Evolutionary conservation across 352 stramenopile genomes (phyloP).

Genomic region (Albugo laibachii): DNA sequence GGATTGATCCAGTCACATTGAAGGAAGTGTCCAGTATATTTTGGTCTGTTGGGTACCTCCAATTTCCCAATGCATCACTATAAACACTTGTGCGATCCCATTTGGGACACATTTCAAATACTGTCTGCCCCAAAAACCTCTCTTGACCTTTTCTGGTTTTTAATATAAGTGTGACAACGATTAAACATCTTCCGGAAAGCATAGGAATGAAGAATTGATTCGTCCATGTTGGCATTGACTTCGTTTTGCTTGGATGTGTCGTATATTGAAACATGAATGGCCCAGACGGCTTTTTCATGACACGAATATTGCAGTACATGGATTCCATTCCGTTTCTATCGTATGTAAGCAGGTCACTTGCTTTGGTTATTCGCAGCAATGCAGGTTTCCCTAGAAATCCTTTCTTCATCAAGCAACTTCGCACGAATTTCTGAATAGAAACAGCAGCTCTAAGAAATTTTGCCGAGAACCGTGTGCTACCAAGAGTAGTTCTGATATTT

Average conservation of each 20-base stretch:
- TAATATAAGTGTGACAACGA: slow-evolving; percentile 55
- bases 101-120: slow-evolving; percentile 29
- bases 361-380: too few species aligned
- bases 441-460: too few species aligned
- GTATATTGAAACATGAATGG: slow-evolving; percentile 79
- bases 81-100: slow-evolving; percentile 29
- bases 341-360: too few species aligned
- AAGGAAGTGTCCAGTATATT: background rate
- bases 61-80: slow-evolving; percentile 32
- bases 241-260: slow-evolving; percentile 12
- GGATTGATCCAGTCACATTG: slow-evolving; percentile 36
- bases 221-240: slow-evolving; percentile 21
- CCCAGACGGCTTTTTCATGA: slow-evolving; percentile 73
- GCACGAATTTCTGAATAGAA: too few species aligned
- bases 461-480: too few species aligned
- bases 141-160: slow-evolving; percentile 26
- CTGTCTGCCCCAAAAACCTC: slow-evolving; percentile 44
- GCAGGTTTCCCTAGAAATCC: too few species aligned
- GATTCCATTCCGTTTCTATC: slow-evolving; percentile 12
- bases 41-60: slow-evolving; percentile 64
- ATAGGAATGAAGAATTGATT: slow-evolving; percentile 62
- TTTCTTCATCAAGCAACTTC: too few species aligned
- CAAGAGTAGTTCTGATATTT: too few species aligned
- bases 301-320: slow-evolving; percentile 53
- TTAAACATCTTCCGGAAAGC: slow-evolving; percentile 55